Conservation (phyloP, 2,329 filamentous ascomycete species). For the Diplodia corticola region DNA sequence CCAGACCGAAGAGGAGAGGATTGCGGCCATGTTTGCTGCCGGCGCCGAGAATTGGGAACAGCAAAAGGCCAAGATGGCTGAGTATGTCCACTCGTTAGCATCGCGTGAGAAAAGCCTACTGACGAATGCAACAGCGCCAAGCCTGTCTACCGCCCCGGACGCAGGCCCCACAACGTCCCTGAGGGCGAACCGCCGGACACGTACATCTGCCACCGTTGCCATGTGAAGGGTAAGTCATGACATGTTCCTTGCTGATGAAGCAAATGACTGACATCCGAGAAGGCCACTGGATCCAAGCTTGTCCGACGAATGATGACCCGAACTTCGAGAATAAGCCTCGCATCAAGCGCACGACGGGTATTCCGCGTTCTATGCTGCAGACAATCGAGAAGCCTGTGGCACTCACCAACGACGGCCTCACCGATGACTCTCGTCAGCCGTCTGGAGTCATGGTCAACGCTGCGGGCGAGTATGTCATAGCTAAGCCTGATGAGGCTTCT, state of each 20-base stretch:
- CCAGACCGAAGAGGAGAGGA: constrained; percentile 90
- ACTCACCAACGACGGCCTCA: constrained; percentile 68
- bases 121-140: constrained; percentile 40
- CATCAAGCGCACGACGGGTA: constrained; percentile 95
- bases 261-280: constrained; percentile 31
- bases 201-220: constrained; percentile 95
- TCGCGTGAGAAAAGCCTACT: constrained; percentile 12
- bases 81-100: constrained; percentile 41
- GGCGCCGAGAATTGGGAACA: constrained; percentile 91
- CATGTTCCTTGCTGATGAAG: not conserved
- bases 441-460: constrained; percentile 96
- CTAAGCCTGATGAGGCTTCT: constrained; percentile 88
- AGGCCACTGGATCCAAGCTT: constrained; percentile 98
- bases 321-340: constrained; percentile 91
- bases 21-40: constrained; percentile 87
- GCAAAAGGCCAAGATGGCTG: constrained; percentile 89
- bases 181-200: constrained; percentile 91
- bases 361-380: constrained; percentile 91
- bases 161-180: constrained; percentile 74
- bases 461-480: constrained; percentile 95
- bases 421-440: constrained; percentile 77
- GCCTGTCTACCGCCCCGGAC: constrained; percentile 43
- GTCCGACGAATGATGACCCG: constrained; percentile 97
- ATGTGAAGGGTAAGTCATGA: constrained; percentile 69
- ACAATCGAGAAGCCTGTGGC: constrained; percentile 89